phyloP scores from a whole-genome alignment of 441 rosid genomes.

The Populus hybrid region DNA sequence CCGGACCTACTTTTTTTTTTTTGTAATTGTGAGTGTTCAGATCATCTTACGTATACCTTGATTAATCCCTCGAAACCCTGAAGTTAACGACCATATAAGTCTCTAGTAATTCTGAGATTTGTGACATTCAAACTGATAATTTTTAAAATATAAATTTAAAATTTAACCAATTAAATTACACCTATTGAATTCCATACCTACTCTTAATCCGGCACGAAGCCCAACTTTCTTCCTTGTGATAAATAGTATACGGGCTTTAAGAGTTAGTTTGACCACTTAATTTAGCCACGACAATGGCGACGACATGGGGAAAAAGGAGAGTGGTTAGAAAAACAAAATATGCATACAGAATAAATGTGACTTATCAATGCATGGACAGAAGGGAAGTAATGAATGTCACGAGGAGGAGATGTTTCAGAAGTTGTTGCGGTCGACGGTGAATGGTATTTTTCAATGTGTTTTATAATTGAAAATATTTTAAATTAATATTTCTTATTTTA shows the following conservation, averaged over 20 bases:
- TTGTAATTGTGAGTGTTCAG: rapidly evolving
- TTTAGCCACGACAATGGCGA: not conserved
- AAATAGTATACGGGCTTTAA: not conserved
- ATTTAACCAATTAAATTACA: rapidly evolving
- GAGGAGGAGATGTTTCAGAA: not conserved
- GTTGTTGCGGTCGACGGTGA: not conserved
- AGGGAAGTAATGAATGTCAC: not conserved
- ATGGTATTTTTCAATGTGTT: too few relatives aligned
- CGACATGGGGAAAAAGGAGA: not conserved
- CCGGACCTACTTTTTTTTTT: too few relatives aligned
- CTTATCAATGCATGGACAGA: not conserved
- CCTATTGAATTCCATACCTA: rapidly evolving
- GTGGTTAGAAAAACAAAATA: not conserved
- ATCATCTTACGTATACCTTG: rapidly evolving
- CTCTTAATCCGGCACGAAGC: not conserved
- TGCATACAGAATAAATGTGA: not conserved
- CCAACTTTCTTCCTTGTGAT: not conserved
- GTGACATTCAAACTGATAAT: too few relatives aligned
- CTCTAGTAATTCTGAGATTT: rapidly evolving
- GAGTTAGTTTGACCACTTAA: not conserved
- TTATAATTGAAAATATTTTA: too few relatives aligned
- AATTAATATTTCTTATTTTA: too few relatives aligned
- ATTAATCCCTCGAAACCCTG: rapidly evolving
- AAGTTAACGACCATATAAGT: rapidly evolving
- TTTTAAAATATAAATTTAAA: too few relatives aligned